Evolutionary conservation across 169 alveolate species (phyloP), one percentile per base, ranked within the genome.

Genomic region (Toxoplasma gondii): DNA sequence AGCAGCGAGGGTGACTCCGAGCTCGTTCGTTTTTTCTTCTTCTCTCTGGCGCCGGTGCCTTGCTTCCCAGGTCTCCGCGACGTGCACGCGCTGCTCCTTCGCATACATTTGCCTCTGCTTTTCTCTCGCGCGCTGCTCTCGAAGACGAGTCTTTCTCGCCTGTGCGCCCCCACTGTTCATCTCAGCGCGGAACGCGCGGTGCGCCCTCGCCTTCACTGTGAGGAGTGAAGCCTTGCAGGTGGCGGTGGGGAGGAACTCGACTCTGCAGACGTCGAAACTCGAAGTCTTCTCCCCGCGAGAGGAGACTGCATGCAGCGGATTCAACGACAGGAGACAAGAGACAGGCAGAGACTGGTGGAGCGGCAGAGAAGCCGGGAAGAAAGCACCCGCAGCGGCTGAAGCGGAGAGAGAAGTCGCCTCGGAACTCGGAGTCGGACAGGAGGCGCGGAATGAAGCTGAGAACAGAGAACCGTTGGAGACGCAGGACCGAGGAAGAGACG

Each of bases 261-360:
- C 44, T 78, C 44, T n/a, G 86, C 86, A 78, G 19, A n/a, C 86
- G 45, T 78, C 86, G n/a, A 64, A 31, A 4, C 31, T 64, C 74
- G 7, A 31, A n/a, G n/a, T n/a, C 5, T 31, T 64, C 29, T 45
- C 86, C 44, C 43, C 44, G 74, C 74, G 74, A 16, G 7, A 7
- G 16, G 82, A 7, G n/a, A 9, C 29, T 2, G 5, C 44, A 2
- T 5, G 86, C 4, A 45, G 7, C 29, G n/a, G 74, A 7, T 16
- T 27, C 31, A 16, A 27, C 74, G 74, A 16, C n/a, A 78, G 86
- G 44, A 78, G 49, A 38, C 86, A 78, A 12, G 86, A 78, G 86
- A 78, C 86, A n/a, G 86, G 86, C 39, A 78, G 86, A 38, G 45
- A 78, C 86, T 78, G 44, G 31, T 78, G 86, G 49, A 38, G 74